Evolutionary conservation across 805 yeast genomes (phyloP).

Genomic region (Zygoascus flipseniorum): DNA sequence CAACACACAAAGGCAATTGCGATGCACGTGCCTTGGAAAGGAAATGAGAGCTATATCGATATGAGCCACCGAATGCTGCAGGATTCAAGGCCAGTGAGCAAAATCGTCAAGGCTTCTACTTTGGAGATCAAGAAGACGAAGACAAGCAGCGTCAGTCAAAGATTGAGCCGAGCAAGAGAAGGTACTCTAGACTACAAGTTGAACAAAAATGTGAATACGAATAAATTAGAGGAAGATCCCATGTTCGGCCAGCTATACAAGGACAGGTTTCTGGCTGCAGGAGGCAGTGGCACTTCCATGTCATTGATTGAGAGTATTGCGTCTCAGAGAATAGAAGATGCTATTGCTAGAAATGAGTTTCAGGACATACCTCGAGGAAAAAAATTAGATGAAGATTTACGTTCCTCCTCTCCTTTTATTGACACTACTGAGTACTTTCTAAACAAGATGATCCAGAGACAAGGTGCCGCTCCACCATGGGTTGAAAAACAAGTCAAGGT

Average conservation of each 20-base stretch:
- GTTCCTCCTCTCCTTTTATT: constrained; percentile 43
- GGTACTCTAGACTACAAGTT: constrained; percentile 54
- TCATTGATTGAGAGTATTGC: constrained; percentile 52
- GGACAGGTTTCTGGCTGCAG: constrained; percentile 37
- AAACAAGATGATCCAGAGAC: constrained; percentile 62
- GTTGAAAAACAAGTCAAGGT: constrained; percentile 66
- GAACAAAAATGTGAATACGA: constrained; percentile 29
- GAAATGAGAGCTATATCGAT: constrained; percentile 41
- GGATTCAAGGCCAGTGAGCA: constrained; percentile 32
- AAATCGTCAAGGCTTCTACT: constrained; percentile 28
- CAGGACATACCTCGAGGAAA: constrained; percentile 55
- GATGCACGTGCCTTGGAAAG: constrained; percentile 48
- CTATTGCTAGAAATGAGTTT: constrained; percentile 64
- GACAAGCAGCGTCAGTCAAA: constrained; percentile 16
- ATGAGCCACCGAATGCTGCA: constrained; percentile 45
- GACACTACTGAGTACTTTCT: constrained; percentile 70
- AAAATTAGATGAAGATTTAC: constrained; percentile 36
- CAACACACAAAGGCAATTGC: constrained; percentile 43
- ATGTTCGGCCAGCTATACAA: constrained; percentile 51
- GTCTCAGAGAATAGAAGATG: constrained; percentile 66
- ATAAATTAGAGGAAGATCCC: constrained; percentile 26
- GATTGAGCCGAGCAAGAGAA: constrained; percentile 57
- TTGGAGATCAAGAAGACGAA: constrained; percentile 18
- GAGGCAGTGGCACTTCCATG: constrained; percentile 24
- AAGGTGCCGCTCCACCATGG: constrained; percentile 86